Evolutionary conservation across 176 grass and related monocot species (phyloP), one percentile per base, ranked within the genome.

Genomic region (Aegilops speltoides): DNA sequence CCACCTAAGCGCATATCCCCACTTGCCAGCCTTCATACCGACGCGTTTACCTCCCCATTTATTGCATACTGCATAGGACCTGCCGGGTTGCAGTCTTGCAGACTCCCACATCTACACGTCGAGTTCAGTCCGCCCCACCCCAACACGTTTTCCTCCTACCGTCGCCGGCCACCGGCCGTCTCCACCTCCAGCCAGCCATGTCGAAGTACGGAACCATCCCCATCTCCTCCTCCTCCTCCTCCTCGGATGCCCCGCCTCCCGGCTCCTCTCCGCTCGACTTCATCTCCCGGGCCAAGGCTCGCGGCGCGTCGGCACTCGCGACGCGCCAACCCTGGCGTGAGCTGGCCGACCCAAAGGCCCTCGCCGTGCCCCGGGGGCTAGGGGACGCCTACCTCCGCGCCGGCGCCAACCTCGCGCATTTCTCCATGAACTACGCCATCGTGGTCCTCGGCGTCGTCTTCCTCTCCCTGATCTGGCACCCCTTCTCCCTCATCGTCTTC

Each of bases 161-260:
- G 81, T 57, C 59, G 57, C 72, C 87, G 86, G 10, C 72, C 73
- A 69, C 26, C 77, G 25, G 20, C 24, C n/a, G 19, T 5, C 64
- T 33, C 45, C 10, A 4, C 36, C 33, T 80, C 46, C 60, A 60
- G 71, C 16, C 67, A 93, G 34, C 45, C 82, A 96, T 96, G 97
- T 90, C 92, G 28, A 96, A 95, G 48, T 99, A 99, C 73, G 97
- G 97, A 4, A 93, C 97, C 38, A 99, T 99, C 20, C 97, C 97
- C 25, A 90, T 86, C 37, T 86, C 85, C 41, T 81, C 82, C 40
- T 93, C 90, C 40, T 93, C 90, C 86, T 78, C 33, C 85, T 91
- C 63, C 3, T 31, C 31, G 31, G 76, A 84, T 5, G 17, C n/a
- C 4, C 40, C 40, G 15, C 59, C 87, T n/a, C 24, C 82, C 1